Evolutionary conservation across 2,329 filamentous ascomycete species (phyloP).

Genomic region (Coniochaeta pulveracea): DNA sequence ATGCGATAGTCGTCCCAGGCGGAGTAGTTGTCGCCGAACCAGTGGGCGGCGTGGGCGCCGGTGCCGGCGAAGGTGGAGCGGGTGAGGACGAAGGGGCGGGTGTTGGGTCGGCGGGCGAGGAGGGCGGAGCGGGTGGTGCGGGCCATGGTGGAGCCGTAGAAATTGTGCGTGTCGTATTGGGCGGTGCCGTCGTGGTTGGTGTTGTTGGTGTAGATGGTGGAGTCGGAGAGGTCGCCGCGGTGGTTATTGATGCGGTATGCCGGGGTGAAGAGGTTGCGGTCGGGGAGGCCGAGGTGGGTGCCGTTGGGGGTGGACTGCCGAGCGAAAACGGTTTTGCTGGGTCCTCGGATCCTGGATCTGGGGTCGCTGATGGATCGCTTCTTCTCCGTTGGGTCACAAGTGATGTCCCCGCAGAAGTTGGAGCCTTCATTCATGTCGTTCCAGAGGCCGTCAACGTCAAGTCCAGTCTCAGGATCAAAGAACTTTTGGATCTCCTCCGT

Average conservation of each 20-base stretch:
- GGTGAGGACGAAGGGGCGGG: slow-evolving; percentile 62
- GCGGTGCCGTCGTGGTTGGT: slow-evolving; percentile 53
- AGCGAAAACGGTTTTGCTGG: slow-evolving; percentile 24
- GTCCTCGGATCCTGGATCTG: background rate
- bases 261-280: slow-evolving; percentile 51
- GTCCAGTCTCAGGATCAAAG: slow-evolving; percentile 49
- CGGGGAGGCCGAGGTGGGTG: slow-evolving; percentile 43
- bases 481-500: slow-evolving; percentile 52
- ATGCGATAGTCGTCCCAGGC: slow-evolving; percentile 42
- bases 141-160: slow-evolving; percentile 70
- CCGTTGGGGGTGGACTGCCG: slow-evolving; percentile 33
- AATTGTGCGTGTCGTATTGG: slow-evolving; percentile 68
- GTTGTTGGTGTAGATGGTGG: slow-evolving; percentile 55
- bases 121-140: slow-evolving; percentile 53
- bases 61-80: slow-evolving; percentile 66
- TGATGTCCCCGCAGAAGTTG: slow-evolving; percentile 35
- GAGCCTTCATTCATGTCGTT: slow-evolving; percentile 53
- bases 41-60: slow-evolving; percentile 48
- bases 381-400: slow-evolving; percentile 29
- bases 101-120: slow-evolving; percentile 45
- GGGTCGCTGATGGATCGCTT: background rate
- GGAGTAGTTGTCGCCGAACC: slow-evolving; percentile 41
- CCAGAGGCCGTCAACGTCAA: slow-evolving; percentile 69
- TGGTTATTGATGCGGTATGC: slow-evolving; percentile 54
- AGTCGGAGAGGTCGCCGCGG: slow-evolving; percentile 33